phyloP scores from a whole-genome alignment of 2,329 filamentous ascomycete species.

The Beauveria australis region DNA sequence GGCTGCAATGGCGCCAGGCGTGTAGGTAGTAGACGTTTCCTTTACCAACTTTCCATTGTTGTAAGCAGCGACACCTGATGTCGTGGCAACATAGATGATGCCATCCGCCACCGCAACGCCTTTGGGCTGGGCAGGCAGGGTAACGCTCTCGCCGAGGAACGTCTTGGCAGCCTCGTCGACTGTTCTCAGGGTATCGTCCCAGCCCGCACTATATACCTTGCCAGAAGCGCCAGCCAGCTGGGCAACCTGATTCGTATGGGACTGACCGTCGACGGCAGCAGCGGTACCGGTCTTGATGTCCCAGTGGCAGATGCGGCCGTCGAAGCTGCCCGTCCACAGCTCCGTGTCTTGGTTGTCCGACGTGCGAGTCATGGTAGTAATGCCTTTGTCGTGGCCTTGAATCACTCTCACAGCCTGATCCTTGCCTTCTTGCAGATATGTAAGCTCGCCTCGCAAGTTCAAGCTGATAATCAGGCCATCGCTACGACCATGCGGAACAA shows the following conservation, averaged over 20 bases:
- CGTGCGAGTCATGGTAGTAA: slow-evolving; percentile 58
- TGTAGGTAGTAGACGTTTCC: slow-evolving; percentile 50
- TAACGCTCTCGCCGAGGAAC: slow-evolving; percentile 61
- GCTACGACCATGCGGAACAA: slow-evolving; percentile 72
- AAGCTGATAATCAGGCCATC: slow-evolving; percentile 88
- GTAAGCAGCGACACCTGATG: slow-evolving; percentile 44
- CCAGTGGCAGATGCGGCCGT: slow-evolving; percentile 82
- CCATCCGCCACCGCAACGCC: slow-evolving; percentile 51
- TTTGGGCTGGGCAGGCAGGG: slow-evolving; percentile 74
- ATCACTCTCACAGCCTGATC: slow-evolving; percentile 62
- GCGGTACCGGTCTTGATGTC: slow-evolving; percentile 63
- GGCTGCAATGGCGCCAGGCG: slow-evolving; percentile 65
- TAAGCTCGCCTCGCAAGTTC: slow-evolving; percentile 80
- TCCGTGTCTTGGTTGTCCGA: slow-evolving; percentile 50
- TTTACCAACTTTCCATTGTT: slow-evolving; percentile 53
- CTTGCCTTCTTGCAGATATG: slow-evolving; percentile 71
- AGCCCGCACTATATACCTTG: slow-evolving; percentile 77
- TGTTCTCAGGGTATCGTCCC: slow-evolving; percentile 84
- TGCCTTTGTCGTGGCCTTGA: slow-evolving; percentile 83
- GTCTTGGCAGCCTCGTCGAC: slow-evolving; percentile 67
- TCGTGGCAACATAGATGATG: slow-evolving; percentile 49
- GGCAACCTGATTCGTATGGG: slow-evolving; percentile 78
- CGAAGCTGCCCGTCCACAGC: slow-evolving; percentile 84
- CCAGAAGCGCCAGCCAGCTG: slow-evolving; percentile 58
- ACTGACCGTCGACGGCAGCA: slow-evolving; percentile 65